Percentiles rank a stretch among this genome's conserved stretches.
Conservation (phyloP, 2,329 filamentous ascomycete species). For the Alternaria gaisen region DNA sequence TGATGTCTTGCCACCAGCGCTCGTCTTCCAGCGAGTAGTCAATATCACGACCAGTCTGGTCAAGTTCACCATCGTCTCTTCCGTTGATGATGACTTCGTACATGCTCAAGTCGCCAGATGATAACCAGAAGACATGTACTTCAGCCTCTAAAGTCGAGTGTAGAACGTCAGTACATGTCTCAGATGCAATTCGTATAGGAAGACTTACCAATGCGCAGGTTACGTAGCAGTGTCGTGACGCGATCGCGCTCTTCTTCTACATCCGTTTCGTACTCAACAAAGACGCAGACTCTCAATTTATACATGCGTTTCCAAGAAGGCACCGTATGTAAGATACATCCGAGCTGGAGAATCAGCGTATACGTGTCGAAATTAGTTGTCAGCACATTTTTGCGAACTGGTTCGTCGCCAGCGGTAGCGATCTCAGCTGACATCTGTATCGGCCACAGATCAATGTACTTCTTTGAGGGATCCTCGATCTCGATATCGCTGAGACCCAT, state of each 20-base stretch:
- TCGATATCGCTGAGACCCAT: slow-evolving; percentile 47
- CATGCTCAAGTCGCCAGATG: slow-evolving; percentile 73
- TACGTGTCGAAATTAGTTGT: slow-evolving; percentile 94
- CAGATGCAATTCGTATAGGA: no score
- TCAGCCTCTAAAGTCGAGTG: slow-evolving; percentile 64
- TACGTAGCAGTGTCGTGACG: slow-evolving; percentile 78
- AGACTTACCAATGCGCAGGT: slow-evolving; percentile 69
- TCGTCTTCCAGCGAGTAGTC: slow-evolving; percentile 73
- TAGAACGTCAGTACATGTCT: no score
- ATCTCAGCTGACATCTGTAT: slow-evolving; percentile 93
- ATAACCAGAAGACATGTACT: slow-evolving; percentile 81
- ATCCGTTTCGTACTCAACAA: slow-evolving; percentile 88
- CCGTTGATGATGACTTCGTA: slow-evolving; percentile 83
- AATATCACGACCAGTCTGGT: slow-evolving; percentile 68
- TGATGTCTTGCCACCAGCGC: slow-evolving; percentile 84
- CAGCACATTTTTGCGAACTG: slow-evolving; percentile 66
- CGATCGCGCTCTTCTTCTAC: slow-evolving; percentile 79
- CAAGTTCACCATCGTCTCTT: slow-evolving; percentile 58
- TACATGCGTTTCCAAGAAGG: slow-evolving; percentile 80
- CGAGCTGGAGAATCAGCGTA: slow-evolving; percentile 84
- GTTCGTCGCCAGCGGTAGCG: slow-evolving; percentile 60
- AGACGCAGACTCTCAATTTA: slow-evolving; percentile 79
- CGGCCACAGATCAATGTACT: slow-evolving; percentile 88
- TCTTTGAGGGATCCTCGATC: slow-evolving; percentile 70
- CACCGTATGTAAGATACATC: slow-evolving; percentile 84